Evolutionary conservation across 208 protist genomes (phyloP).

Genomic region (Trypanosoma melophagium): DNA sequence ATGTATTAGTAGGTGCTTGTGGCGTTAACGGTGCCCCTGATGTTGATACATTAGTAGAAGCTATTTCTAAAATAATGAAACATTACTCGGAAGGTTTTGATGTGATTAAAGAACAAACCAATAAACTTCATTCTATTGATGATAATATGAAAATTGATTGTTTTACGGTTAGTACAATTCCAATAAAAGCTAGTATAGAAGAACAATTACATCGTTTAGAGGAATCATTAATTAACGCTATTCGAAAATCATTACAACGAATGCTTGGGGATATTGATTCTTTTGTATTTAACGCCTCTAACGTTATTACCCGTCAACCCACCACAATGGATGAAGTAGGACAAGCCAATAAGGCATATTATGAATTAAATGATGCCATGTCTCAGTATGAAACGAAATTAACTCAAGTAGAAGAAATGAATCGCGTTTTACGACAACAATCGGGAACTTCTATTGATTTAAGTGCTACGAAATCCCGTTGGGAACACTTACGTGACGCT

Average conservation of each 20-base stretch:
- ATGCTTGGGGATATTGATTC: constrained; percentile 77
- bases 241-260: constrained; percentile 75
- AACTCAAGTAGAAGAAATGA: constrained; percentile 76
- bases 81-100: constrained; percentile 87
- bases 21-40: constrained; percentile 84
- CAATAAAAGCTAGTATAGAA: constrained; percentile 92
- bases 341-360: constrained; percentile 78
- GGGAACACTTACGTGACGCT: constrained; percentile 90
- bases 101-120: constrained; percentile 83
- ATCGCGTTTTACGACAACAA: constrained; percentile 80
- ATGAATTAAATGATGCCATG: constrained; percentile 60
- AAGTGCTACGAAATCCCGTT: constrained; percentile 72
- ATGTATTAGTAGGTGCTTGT: constrained; percentile 89
- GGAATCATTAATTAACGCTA: constrained; percentile 85
- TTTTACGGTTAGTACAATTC: constrained; percentile 90
- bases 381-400: constrained; percentile 67
- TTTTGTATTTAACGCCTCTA: constrained; percentile 88
- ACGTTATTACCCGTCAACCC: constrained; percentile 86
- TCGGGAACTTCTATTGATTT: constrained; percentile 81
- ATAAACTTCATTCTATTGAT: constrained; percentile 89
- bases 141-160: constrained; percentile 91
- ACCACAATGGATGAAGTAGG: constrained; percentile 94
- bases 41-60: constrained; percentile 87
- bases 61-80: constrained; percentile 39
- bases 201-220: constrained; percentile 90